These are phyloP conservation scores for Botrytis porri DNA, from an alignment of 2,329 filamentous ascomycete species.

Conservation along the genomic window DNA sequence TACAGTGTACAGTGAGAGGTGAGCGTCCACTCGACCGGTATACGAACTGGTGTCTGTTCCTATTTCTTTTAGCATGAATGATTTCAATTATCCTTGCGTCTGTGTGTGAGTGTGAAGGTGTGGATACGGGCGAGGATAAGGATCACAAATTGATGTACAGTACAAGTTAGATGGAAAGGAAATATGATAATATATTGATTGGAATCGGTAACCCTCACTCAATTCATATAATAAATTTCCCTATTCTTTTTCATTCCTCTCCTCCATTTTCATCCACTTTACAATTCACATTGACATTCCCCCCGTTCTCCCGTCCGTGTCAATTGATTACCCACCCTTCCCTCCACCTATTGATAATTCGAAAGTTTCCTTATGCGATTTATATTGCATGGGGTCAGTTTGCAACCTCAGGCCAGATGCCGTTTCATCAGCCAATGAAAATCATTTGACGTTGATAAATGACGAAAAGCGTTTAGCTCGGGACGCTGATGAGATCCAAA, in stretches of 20 bases:
- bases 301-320: not conserved
- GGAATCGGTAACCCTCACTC: not conserved
- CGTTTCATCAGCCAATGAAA: not conserved
- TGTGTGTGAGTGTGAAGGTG: not conserved
- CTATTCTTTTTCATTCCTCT: not conserved
- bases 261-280: not conserved
- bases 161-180: not conserved
- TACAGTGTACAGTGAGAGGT: not conserved
- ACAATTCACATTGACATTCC: not conserved
- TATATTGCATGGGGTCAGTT: conserved; percentile 17
- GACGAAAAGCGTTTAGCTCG: not conserved
- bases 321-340: not conserved
- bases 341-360: too few relatives aligned
- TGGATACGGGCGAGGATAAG: not conserved
- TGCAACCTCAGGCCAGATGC: not conserved
- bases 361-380: conserved; percentile 15
- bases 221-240: not conserved
- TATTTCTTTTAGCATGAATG: not conserved
- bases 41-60: not conserved
- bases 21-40: not conserved
- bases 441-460: conserved; percentile 15
- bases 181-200: not conserved
- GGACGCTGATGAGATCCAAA: too few relatives aligned
- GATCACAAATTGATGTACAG: not conserved
- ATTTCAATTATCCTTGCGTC: not conserved